A percentile compares a stretch with the other conserved stretches of the same genome.
These are phyloP conservation scores for Quercus lobata DNA, from an alignment of 331 rosid genomes.

Conservation along the genomic window DNA sequence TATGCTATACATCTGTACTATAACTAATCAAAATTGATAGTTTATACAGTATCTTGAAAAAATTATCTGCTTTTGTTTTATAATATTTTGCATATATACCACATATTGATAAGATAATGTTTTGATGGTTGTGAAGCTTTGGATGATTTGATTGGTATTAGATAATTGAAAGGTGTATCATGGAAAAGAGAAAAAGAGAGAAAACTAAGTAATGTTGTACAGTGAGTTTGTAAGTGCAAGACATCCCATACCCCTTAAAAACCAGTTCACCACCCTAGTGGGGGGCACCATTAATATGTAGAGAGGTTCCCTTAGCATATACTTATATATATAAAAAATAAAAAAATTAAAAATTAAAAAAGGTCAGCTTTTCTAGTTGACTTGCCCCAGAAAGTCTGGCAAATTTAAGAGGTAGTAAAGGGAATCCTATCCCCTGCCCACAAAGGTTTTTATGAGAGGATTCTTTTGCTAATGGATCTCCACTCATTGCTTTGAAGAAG, in stretches of 20 bases:
- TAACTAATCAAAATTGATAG: conserved; percentile 4
- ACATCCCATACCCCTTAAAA: conserved; percentile 24
- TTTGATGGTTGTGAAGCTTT: neutral
- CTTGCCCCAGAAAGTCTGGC: conserved; percentile 76
- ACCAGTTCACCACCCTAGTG: conserved; percentile 44
- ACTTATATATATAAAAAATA: too few species aligned
- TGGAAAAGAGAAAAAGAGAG: neutral
- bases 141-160: neutral
- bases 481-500: conserved; percentile 58
- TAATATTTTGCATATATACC: neutral
- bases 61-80: neutral
- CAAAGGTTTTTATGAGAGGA: conserved; percentile 50
- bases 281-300: conserved; percentile 50
- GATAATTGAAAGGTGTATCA: neutral
- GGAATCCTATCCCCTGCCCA: conserved; percentile 72
- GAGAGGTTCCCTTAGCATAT: conserved; percentile 48
- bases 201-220: neutral
- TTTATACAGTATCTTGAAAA: neutral
- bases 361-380: conserved; percentile 69
- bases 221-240: conserved; percentile 12
- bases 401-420: conserved; percentile 61
- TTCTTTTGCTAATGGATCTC: conserved; percentile 57
- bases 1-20: conserved; percentile 20
- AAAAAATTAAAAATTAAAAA: neutral
- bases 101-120: neutral